phyloP scores from a whole-genome alignment of 805 yeast genomes.

The Kurtzmaniella fragi region DNA sequence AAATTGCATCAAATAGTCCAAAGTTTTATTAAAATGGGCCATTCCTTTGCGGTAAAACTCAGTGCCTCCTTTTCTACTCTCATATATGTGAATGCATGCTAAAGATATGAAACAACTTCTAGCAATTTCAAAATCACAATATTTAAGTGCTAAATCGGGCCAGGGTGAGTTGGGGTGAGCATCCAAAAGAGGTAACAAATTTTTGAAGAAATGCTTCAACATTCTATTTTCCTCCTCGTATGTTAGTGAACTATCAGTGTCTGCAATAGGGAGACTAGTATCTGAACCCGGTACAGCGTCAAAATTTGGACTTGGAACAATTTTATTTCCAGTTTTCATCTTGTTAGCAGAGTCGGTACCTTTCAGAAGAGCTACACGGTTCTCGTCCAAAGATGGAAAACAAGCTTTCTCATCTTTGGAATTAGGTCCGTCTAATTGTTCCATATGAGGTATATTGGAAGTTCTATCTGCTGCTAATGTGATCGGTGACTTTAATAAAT shows the following conservation, averaged over 20 bases:
- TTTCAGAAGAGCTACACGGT: too few species aligned
- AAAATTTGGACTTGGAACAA: too few species aligned
- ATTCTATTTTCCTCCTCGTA: slow-evolving; percentile 50
- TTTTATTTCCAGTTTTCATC: too few species aligned
- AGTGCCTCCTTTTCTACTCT: slow-evolving; percentile 43
- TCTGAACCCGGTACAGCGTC: too few species aligned
- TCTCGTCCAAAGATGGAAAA: too few species aligned
- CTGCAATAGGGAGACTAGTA: neutral
- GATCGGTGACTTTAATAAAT: slow-evolving; percentile 11
- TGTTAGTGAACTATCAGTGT: slow-evolving; percentile 14
- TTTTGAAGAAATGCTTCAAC: slow-evolving; percentile 51
- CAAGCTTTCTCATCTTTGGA: too few species aligned
- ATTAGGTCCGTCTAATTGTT: too few species aligned
- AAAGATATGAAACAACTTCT: slow-evolving; percentile 53
- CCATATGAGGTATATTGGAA: too few species aligned
- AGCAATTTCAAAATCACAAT: slow-evolving; percentile 55
- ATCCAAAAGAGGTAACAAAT: slow-evolving; percentile 48
- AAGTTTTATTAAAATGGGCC: slow-evolving; percentile 50
- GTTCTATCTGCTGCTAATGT: neutral
- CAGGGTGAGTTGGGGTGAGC: slow-evolving; percentile 59
- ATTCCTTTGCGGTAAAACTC: slow-evolving; percentile 50
- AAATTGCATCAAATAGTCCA: slow-evolving; percentile 48
- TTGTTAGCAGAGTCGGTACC: too few species aligned
- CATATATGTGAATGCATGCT: slow-evolving; percentile 55
- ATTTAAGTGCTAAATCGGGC: slow-evolving; percentile 54